Evolutionary conservation across 345 rosid genomes (phyloP).

Genomic region (Anastatica hierochuntica): DNA sequence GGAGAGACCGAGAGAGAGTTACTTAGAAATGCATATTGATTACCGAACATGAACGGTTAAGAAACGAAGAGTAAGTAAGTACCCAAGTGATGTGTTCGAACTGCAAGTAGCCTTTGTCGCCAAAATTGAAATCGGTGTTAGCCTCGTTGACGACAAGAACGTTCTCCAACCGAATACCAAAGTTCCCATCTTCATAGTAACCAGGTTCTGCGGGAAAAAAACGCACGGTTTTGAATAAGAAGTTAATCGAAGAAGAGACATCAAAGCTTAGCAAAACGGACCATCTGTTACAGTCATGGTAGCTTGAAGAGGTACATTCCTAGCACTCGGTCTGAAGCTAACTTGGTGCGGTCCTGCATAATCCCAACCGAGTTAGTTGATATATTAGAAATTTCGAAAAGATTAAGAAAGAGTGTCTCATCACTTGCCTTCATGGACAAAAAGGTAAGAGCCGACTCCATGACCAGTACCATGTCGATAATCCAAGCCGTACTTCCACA

Average conservation of each 20-base stretch:
- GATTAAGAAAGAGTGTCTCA: constrained; percentile 1
- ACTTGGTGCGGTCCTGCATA: constrained; percentile 86
- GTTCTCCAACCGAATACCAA: constrained; percentile 94
- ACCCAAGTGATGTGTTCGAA: constrained; percentile 99
- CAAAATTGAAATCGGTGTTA: constrained; percentile 71
- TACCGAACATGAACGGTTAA: neutral
- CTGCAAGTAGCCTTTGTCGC: constrained; percentile 77
- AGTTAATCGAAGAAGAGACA: neutral
- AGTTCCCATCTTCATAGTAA: constrained; percentile 87
- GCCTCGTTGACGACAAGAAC: constrained; percentile 71
- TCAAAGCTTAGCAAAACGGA: constrained; percentile 23
- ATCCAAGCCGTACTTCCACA: constrained; percentile 92
- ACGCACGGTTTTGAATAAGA: neutral
- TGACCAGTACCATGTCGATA: constrained; percentile 99
- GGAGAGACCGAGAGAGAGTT: neutral
- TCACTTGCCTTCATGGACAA: constrained; percentile 85
- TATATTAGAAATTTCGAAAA: neutral
- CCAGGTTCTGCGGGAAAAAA: constrained; percentile 54
- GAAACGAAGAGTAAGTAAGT: constrained; percentile 15
- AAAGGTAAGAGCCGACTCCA: constrained; percentile 92
- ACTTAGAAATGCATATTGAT: neutral
- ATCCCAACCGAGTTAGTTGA: constrained; percentile 1
- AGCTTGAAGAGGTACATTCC: constrained; percentile 82
- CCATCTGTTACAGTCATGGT: constrained; percentile 99
- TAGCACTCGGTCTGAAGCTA: constrained; percentile 78